Evolutionary conservation across 2,329 filamentous ascomycete species (phyloP), one percentile per base, ranked within the genome.

Genomic region (Pseudogymnoascus sp.): DNA sequence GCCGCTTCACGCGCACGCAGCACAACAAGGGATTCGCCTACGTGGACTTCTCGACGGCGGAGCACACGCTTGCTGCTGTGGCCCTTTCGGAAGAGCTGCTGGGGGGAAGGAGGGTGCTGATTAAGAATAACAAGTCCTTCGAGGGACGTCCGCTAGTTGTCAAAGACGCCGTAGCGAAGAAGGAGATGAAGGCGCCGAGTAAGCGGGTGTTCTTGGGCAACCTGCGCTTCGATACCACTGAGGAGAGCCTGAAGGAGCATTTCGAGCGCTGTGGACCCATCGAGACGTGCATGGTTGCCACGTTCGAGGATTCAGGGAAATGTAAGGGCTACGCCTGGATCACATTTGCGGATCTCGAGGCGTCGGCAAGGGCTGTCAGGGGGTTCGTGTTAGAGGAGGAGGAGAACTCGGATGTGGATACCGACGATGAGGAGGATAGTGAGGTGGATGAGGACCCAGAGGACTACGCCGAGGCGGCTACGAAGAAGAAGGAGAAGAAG

Each of bases 321-420:
- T 99, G 95, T 80, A 97, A 97, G 78, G 96, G 95, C 17, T 99
- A 89, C 77, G 95, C 88, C 5, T 99, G 95, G 93, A 86, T 99
- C 66, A 90, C 90, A 66, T 99, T 97, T 76, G 87, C 88, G 73
- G 87, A 92, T 61, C 73, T 93, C 10, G 86, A 90, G 64, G 84
- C 88, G 0, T 91, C 91, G 0, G 84, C 87, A 60, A 83, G 83
- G 71, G 90, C 90, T 3, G 91, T 96, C 68, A 87, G 87, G 73
- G 93, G 93, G 0, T 97, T 89, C 70, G 82, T 91, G 65, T 82
- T 92, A 71, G 83, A 83, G 72, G 83, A 88, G 73, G 81, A 84
- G 63, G 77, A 78, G 8, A 76, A 77, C 13, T 76, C 76, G 4
- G 73, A 75, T 11, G 68, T 69, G 9, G 68, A 73, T 11, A 71